Evolutionary conservation across 1,139 yeast species (phyloP), one percentile per base, ranked within the genome.

Genomic region (Meyerozyma athensensis): DNA sequence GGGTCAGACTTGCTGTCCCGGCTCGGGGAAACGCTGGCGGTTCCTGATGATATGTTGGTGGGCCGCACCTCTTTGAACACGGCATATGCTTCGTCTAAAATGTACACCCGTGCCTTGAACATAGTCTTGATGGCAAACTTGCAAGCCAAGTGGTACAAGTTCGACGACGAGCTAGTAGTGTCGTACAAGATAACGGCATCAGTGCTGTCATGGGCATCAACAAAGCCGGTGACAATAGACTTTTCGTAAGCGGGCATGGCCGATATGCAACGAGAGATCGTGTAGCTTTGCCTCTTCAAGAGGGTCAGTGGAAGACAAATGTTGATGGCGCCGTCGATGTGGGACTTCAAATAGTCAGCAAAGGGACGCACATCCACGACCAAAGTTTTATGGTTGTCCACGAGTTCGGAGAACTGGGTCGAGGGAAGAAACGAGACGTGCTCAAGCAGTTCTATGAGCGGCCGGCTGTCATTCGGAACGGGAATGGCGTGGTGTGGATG

Each of bases 271-370:
- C 81, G 60, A 39, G 63, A 46, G 38, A 85, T 62, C 13, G 75
- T 74, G 51, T 81, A 85, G 41, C 76, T 79, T 26, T 76, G 68
- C 44, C 96, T 72, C 53, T 82, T 82, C 45, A 86, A 61, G 35
- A 86, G 65, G 1, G 95, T 86, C 14, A 92, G 79, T 2, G 95
- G 95, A 18, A 86, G 63, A 51, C 90, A 82, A 24, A 86, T 71
- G 52, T 83, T 83, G 33, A 82, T 62, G 2, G 95, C 74, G 34
- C 70, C 61, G n/a, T 49, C 50, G 12, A 86, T 53, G 41, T 80
- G 81, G 4, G 68, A 53, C 39, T 62, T 65, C 22, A 74, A 64
- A 54, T 64, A 83, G 38, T 81, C 86, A 4, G 83, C 74, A 50
- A 74, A 82, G 1, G 95, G 82, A 37, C 96, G 66, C 14, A 81